Conservation (phyloP, 2,329 filamentous ascomycete species). For the Talaromyces sp. region DNA sequence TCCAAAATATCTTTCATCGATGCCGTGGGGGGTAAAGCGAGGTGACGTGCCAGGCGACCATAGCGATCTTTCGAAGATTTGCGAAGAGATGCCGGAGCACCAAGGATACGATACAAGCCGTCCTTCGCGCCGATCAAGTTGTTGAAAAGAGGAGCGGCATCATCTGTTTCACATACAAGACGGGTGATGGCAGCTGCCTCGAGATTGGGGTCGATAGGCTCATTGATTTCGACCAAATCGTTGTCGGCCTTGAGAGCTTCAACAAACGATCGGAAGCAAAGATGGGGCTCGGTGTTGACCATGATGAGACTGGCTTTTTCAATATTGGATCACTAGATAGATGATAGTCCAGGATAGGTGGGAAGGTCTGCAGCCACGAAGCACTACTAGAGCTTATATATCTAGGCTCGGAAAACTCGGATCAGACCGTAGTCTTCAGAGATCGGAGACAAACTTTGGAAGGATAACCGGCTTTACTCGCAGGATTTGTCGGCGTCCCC, state of each 20-base stretch:
- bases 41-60: conserved; percentile 47
- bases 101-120: conserved; percentile 54
- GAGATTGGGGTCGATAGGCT: conserved; percentile 46
- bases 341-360: too few relatives aligned
- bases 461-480: too few relatives aligned
- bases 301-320: too few relatives aligned
- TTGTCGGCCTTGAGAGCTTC: conserved; percentile 46
- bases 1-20: conserved; percentile 45
- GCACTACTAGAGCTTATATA: too few relatives aligned
- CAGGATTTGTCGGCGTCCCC: background rate
- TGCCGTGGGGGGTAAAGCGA: conserved; percentile 45
- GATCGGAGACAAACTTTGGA: too few relatives aligned
- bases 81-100: conserved; percentile 46
- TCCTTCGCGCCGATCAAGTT: conserved; percentile 52
- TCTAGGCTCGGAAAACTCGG: too few relatives aligned
- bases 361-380: too few relatives aligned
- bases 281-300: conserved; percentile 13
- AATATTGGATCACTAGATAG: too few relatives aligned
- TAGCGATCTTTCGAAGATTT: conserved; percentile 37
- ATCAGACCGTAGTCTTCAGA: too few relatives aligned
- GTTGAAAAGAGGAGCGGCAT: conserved; percentile 56
- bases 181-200: conserved; percentile 54
- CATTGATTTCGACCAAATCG: conserved; percentile 51
- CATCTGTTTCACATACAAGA: conserved; percentile 48
- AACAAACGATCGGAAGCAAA: conserved; percentile 51